Conservation (phyloP, 2,329 filamentous ascomycete genomes). For the Penicillium decumbens region DNA sequence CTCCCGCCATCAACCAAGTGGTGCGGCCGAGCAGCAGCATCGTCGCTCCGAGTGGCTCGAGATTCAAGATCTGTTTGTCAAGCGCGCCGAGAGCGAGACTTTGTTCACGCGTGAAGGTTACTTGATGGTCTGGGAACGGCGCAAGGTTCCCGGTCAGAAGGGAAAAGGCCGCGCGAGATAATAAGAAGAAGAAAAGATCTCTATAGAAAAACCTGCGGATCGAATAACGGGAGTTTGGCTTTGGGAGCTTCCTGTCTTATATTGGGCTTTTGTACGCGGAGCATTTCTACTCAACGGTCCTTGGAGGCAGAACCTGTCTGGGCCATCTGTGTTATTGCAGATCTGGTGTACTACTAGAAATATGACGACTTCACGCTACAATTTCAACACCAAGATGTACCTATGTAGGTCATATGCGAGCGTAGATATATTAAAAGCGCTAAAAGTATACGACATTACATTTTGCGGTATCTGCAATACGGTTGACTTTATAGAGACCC, state of each 20-base stretch:
- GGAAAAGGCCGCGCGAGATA: constrained; percentile 27
- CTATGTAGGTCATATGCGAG: not conserved
- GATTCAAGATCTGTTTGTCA: constrained; percentile 89
- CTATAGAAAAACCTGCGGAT: not conserved
- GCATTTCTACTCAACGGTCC: not conserved
- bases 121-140: constrained; percentile 91
- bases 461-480: not conserved
- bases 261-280: not conserved
- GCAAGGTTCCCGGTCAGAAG: constrained; percentile 50
- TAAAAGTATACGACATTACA: not conserved
- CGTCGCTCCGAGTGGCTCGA: constrained; percentile 78
- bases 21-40: constrained; percentile 29
- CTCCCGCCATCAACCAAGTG: constrained; percentile 24
- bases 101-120: constrained; percentile 92
- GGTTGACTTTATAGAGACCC: constrained; percentile 24
- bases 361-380: constrained; percentile 13
- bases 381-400: not conserved
- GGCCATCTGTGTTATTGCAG: not conserved
- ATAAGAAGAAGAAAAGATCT: not conserved
- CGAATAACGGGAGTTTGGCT: not conserved
- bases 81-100: constrained; percentile 81
- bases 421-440: not conserved
- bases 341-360: constrained; percentile 12
- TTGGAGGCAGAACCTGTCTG: not conserved
- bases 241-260: not conserved